These are phyloP conservation scores for Tothia fuscella DNA, from an alignment of 2,329 filamentous ascomycete genomes.

Conservation along the genomic window DNA sequence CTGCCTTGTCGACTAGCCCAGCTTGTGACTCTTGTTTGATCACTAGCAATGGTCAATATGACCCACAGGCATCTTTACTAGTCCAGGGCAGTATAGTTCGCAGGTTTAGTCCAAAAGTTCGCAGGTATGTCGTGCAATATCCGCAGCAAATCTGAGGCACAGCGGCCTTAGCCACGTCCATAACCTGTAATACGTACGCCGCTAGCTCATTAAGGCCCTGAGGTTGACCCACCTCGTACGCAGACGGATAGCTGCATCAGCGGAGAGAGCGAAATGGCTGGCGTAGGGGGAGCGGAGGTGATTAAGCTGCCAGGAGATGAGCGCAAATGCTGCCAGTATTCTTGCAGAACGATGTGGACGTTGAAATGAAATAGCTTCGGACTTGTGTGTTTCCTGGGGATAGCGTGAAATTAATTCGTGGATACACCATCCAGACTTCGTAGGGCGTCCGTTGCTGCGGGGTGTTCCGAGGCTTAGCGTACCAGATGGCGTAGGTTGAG, in stretches of 20 bases:
- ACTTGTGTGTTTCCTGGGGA: not conserved
- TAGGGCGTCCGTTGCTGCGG: not conserved
- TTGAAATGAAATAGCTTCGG: not conserved
- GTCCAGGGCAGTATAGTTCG: conserved; percentile 3
- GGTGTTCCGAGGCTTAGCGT: conserved; percentile 4
- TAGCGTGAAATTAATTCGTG: not conserved
- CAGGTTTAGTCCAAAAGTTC: not conserved
- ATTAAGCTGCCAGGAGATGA: too few species aligned
- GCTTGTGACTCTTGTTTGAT: not conserved
- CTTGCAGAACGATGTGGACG: not conserved
- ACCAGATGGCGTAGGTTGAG: conserved; percentile 2
- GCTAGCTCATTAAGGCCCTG: not conserved
- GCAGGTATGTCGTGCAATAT: conserved; percentile 4
- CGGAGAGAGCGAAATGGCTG: too few species aligned
- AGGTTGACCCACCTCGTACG: not conserved
- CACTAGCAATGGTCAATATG: conserved; percentile 1
- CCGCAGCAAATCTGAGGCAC: not conserved
- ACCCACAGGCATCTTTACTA: conserved; percentile 1
- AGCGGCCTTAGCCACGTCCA: not conserved
- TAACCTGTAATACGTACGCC: not conserved
- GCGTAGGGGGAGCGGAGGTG: too few species aligned
- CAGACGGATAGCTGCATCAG: conserved; percentile 4
- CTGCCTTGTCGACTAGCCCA: not conserved
- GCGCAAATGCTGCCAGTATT: not conserved
- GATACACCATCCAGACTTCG: not conserved